Conservation (phyloP, 139 green algal genomes). For the Nannochloris sp. region DNA sequence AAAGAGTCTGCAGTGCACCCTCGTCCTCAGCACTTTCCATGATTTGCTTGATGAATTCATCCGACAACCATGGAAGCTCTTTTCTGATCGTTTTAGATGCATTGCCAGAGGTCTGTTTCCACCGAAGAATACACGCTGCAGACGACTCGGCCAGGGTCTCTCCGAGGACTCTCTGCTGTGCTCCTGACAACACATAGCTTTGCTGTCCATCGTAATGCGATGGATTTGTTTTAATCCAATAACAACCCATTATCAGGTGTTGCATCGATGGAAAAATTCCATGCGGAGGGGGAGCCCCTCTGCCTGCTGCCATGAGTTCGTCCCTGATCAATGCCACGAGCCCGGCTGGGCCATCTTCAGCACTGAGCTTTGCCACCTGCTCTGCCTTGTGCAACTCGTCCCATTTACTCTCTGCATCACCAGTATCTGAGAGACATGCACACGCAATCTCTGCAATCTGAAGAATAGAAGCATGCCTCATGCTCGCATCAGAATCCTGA, state of each 20-base stretch:
- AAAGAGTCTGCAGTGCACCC: not conserved
- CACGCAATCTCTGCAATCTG: conserved; percentile 6
- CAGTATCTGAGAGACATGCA: not conserved
- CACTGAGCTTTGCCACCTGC: not conserved
- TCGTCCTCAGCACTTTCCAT: not conserved
- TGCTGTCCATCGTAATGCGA: no score
- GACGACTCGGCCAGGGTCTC: not conserved
- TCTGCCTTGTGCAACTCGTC: not conserved
- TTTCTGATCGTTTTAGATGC: not conserved
- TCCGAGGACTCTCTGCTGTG: not conserved
- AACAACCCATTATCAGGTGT: not conserved
- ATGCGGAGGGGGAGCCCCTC: not conserved
- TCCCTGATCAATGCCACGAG: not conserved
- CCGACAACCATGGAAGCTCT: not conserved
- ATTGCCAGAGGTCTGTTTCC: not conserved
- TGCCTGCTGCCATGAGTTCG: not conserved
- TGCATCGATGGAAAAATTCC: not conserved
- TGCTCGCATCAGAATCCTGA: not conserved
- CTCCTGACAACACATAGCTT: no score
- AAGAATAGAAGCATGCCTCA: conserved; percentile 30
- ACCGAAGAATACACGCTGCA: not conserved
- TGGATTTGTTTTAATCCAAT: not conserved
- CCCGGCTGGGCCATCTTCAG: not conserved
- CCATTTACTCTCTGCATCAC: not conserved
- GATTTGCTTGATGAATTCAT: not conserved